Percentiles rank a stretch among this genome's conserved stretches.
These are phyloP conservation scores for Kewa caespitosa DNA, from an alignment of 179 eudicot species.

Conservation along the genomic window DNA sequence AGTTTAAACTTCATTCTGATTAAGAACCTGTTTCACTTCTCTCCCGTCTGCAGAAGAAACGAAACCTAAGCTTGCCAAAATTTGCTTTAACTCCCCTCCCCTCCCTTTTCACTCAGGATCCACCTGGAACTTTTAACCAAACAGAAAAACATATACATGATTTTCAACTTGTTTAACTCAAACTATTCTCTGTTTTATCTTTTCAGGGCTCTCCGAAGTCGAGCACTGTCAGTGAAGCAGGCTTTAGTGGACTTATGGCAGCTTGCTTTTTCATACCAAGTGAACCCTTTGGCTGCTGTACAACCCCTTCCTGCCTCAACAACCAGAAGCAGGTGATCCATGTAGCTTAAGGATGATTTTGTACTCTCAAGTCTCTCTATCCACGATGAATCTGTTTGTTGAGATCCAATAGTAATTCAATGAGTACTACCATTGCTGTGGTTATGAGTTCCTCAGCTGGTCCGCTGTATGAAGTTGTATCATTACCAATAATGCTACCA, in stretches of 20 bases:
- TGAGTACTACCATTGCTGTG: not conserved
- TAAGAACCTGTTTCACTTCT: not conserved
- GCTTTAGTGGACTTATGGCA: constrained; percentile 75
- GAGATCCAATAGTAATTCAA: not conserved
- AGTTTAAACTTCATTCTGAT: not conserved
- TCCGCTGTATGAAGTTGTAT: not conserved
- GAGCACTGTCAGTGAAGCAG: constrained; percentile 53
- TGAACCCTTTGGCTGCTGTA: constrained; percentile 94
- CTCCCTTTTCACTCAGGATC: not conserved
- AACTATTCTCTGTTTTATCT: constrained; percentile 6
- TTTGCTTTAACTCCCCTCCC: not conserved
- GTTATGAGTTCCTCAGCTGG: too few relatives aligned
- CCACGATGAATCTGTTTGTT: not conserved
- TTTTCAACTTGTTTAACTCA: not conserved
- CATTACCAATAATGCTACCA: not conserved
- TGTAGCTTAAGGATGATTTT: not conserved
- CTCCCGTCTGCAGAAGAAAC: not conserved
- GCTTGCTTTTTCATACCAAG: constrained; percentile 95
- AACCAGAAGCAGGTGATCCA: constrained; percentile 42
- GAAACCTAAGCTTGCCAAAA: not conserved
- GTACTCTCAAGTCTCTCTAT: not conserved
- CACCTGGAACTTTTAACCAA: too few relatives aligned
- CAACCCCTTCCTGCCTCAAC: constrained; percentile 60
- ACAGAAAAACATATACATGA: too few relatives aligned
- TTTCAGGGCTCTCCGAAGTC: constrained; percentile 50